Conservation (phyloP, 441 rosid species). For the Pelargonium myrrhifolium region DNA sequence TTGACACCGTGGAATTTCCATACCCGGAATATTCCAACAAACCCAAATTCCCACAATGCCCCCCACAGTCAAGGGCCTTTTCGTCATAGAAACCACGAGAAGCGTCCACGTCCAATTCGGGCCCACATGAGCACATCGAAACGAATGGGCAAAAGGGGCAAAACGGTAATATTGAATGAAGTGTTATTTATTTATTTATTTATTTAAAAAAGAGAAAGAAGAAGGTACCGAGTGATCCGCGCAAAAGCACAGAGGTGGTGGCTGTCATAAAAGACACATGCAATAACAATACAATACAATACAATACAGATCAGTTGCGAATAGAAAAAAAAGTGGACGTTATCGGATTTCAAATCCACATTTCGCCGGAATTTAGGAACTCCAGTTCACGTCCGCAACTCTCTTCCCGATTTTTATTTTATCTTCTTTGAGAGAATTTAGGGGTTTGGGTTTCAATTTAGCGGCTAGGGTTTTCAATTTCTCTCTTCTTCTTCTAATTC, state of each 20-base stretch:
- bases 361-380: constrained; percentile 62
- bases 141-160: constrained; percentile 24
- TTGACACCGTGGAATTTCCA: constrained; percentile 34
- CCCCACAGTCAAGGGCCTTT: constrained; percentile 22
- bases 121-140: background rate
- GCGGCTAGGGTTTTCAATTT: constrained; percentile 29
- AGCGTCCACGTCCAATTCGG: constrained; percentile 24
- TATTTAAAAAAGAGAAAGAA: constrained; percentile 2
- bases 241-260: constrained; percentile 28
- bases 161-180: background rate
- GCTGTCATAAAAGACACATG: constrained; percentile 20
- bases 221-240: constrained; percentile 43
- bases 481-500: too few species aligned
- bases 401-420: background rate
- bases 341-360: constrained; percentile 65
- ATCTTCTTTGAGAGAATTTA: background rate
- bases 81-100: background rate
- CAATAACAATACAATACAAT: too few species aligned
- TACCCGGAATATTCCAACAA: background rate
- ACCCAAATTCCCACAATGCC: background rate
- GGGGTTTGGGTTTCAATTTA: background rate
- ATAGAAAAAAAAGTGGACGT: constrained; percentile 37
- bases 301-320: background rate
- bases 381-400: constrained; percentile 50
- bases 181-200: too few species aligned